Base-by-base conservation (phyloP, 352 stramenopile species). In the Phytopythium litorale region DNA sequence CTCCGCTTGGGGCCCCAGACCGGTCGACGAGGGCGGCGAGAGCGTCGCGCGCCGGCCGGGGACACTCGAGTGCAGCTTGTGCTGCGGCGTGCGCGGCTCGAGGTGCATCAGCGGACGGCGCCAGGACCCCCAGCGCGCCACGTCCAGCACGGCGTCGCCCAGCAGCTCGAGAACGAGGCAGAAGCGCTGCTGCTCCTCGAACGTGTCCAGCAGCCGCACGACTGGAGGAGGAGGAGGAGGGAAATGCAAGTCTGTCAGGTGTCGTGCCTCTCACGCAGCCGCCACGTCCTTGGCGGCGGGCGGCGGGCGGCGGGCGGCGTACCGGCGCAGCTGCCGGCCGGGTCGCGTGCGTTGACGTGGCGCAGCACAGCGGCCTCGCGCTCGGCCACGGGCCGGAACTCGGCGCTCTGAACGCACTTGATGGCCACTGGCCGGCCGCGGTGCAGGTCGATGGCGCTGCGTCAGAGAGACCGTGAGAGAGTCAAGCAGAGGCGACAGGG, bases 71-170 rank as follows among this genome's bases (percentile, higher is more conserved):
- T 60, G 95, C 76, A 70, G 91, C 71, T 60, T 81, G 67, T 70
- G 78, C 62, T 40, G 53, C 43, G 58, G 45, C 16, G 58, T 37
- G 12, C 56, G 60, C 33, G 54, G 43, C 48, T 40, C 59, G 21
- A 62, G 62, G 0, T 98, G 78, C 23, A 98, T n/a, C n/a, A n/a
- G 88, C 72, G 98, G 94, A 51, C 93, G 79, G 71, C 93, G 97
- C 72, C 96, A 91, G 53, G 88, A 94, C 42, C 97, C 97, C 72
- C 94, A 96, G 13, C 95, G 73, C 9, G 97, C 72, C 68, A 98
- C 94, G 62, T 99, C 98, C 42, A 99, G 75, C 66, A 99, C 98
- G 11, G 81, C 66, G 21, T 76, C 52, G 21, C 75, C 81, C 38
- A 92, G 65, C 37, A 88, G 70, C 70, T 92, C 84, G 30, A 92